phyloP scores from a whole-genome alignment of 2,329 filamentous ascomycete genomes.

The Diaporthe nobilis region DNA sequence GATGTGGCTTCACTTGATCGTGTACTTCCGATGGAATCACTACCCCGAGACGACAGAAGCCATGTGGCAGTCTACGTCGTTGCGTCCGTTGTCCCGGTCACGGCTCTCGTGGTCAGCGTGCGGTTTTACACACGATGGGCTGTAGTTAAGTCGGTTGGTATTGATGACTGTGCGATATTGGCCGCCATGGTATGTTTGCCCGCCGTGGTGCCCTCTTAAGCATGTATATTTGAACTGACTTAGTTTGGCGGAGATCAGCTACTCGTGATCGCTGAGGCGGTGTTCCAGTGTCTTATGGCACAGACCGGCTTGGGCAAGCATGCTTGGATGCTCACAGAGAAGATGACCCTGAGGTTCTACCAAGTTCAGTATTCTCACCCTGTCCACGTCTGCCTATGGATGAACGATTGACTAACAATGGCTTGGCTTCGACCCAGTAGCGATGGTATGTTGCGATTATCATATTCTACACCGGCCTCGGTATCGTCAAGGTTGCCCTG shows the following conservation, averaged over 20 bases:
- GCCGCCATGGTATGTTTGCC: neutral
- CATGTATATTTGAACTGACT: neutral
- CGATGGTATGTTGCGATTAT: constrained; percentile 23
- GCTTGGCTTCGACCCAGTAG: neutral
- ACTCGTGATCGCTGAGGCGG: neutral
- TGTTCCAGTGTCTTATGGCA: constrained; percentile 8
- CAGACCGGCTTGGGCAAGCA: constrained; percentile 19
- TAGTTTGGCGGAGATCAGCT: neutral
- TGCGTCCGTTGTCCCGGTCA: neutral
- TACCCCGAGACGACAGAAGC: constrained; percentile 1
- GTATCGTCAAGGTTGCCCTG: constrained; percentile 3
- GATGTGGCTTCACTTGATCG: neutral
- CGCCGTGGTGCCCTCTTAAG: neutral
- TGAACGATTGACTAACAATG: neutral
- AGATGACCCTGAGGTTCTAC: neutral
- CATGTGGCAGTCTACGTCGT: neutral
- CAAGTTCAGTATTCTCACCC: neutral
- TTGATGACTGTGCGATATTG: constrained; percentile 13
- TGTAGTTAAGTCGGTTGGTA: constrained; percentile 7
- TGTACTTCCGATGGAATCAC: neutral
- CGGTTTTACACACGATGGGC: neutral
- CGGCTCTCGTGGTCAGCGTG: neutral
- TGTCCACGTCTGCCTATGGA: neutral
- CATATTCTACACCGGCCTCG: constrained; percentile 15
- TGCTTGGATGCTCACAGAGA: constrained; percentile 5